Evolutionary conservation across 2,329 filamentous ascomycete species (phyloP).

Genomic region (Trichoderma lentiforme): DNA sequence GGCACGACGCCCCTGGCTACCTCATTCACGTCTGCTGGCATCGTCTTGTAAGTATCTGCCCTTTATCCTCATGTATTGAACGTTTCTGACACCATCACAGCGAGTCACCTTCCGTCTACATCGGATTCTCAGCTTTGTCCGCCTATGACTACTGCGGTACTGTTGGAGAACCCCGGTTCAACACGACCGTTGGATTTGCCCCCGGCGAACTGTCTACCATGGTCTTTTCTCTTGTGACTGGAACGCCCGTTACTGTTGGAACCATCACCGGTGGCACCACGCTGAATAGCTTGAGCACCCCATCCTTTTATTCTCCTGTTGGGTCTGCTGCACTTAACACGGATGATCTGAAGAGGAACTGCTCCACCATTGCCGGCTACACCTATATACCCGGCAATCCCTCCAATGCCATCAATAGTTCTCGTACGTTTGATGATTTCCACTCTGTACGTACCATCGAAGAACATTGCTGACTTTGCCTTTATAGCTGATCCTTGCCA

Average conservation of each 20-base stretch:
- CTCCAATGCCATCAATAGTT: not conserved
- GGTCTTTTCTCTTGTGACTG: not conserved
- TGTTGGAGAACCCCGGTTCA: conserved; percentile 5
- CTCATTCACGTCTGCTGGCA: conserved; percentile 12
- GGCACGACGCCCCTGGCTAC: not conserved
- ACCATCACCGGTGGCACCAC: not conserved
- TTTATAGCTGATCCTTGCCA: conserved; percentile 19
- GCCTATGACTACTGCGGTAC: conserved; percentile 14
- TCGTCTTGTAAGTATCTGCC: not conserved
- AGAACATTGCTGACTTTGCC: not conserved
- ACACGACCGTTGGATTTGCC: conserved; percentile 15
- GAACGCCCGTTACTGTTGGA: not conserved
- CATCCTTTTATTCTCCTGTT: not conserved
- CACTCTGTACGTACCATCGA: not conserved
- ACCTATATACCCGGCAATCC: conserved; percentile 11
- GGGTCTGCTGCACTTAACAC: conserved; percentile 14
- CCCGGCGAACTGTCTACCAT: conserved; percentile 15
- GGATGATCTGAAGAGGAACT: conserved; percentile 15
- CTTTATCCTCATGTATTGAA: not conserved
- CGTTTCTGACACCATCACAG: not conserved
- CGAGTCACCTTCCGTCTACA: conserved; percentile 15
- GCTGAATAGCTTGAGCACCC: not conserved
- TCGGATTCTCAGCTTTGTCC: conserved; percentile 18
- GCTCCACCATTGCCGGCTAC: conserved; percentile 17
- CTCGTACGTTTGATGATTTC: conserved; percentile 6